A percentile compares a stretch with the other conserved stretches of the same genome.
phyloP scores from a whole-genome alignment of 305 asterid genomes.

The Fraxinus floribunda region DNA sequence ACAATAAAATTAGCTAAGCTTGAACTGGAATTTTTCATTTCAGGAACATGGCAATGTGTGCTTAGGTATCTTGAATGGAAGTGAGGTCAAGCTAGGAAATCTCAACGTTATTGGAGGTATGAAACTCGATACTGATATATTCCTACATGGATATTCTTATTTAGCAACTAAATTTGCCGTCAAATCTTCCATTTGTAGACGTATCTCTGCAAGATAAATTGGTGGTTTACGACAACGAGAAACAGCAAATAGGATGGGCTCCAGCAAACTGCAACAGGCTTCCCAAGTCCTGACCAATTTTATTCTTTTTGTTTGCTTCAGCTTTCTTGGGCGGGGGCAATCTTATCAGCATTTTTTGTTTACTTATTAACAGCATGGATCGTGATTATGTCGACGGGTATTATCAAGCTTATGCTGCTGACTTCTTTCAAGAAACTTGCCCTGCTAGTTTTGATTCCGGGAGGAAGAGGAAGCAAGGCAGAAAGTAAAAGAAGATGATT shows the following conservation, averaged over 20 bases:
- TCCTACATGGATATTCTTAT: not conserved
- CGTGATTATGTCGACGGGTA: constrained; percentile 25
- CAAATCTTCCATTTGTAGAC: constrained; percentile 41
- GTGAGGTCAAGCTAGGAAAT: constrained; percentile 59
- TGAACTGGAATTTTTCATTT: constrained; percentile 4
- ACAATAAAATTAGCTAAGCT: not conserved
- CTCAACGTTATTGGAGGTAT: constrained; percentile 78
- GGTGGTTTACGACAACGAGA: constrained; percentile 82
- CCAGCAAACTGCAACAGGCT: constrained; percentile 76
- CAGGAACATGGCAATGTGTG: constrained; percentile 77
- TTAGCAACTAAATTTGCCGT: constrained; percentile 16
- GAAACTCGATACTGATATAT: not conserved
- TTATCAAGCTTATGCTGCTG: constrained; percentile 23
- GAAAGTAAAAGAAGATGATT: constrained; percentile 4
- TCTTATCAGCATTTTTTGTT: constrained; percentile 46
- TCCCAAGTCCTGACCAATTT: constrained; percentile 54
- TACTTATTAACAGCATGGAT: constrained; percentile 52
- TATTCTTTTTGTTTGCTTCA: constrained; percentile 30
- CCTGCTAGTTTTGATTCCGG: constrained; percentile 27
- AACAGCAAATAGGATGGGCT: constrained; percentile 68
- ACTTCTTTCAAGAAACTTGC: constrained; percentile 26
- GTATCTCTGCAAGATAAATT: constrained; percentile 74
- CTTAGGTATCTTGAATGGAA: constrained; percentile 79
- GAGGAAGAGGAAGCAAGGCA: constrained; percentile 19
- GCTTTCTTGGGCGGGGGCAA: constrained; percentile 32